Base-by-base conservation (phyloP, 768 basidiomycete genomes). In the Suillus discolor region DNA sequence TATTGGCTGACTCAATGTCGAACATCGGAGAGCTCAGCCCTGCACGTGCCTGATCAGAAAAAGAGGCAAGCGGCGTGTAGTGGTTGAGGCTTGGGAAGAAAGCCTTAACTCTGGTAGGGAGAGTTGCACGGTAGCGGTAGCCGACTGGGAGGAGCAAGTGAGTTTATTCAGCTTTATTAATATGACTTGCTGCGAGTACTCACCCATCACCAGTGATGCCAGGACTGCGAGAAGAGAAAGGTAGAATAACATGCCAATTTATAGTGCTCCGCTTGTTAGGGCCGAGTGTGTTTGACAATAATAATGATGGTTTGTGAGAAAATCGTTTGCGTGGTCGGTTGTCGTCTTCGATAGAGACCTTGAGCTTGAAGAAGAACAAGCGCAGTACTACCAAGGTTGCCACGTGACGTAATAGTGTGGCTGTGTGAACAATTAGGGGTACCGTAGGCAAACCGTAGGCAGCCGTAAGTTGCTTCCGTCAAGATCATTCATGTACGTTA, bases 1-100 rank as follows among this genome's bases (percentile, higher is more conserved):
- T 84, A 76, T 96, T 96, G 61, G 89, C 87, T 60, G 39, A 41
- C 78, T 96, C 94, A 66, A 96, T 87, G 78, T 97, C 95, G 77
- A 97, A 97, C 71, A 84, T 84, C 62, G 84, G 78, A 55, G 90
- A 92, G 12, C 87, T 85, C 78, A 97, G 77, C 12, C 95, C 95
- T n/a, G 91, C 92, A 62, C 83, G 82, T 36, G 88, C 88, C 79
- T 97, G 95, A 62, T 89, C 82, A 18, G 89, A 84, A 76, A 96
- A 97, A 1, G 91, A 91, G 41, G 89, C 80, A 67, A 93, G 80
- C 34, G 89, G 89, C 62, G 86, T 84, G 77, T 94, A 91, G 74
- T 92, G 81, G 68, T 81, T 80, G 70, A 89, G 78, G 65, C 79
- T 78, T 7, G 89, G 85, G 72, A 94, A 84, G 65, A 87, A 68